phyloP scores from a whole-genome alignment of 2,329 filamentous ascomycete genomes.

The Arachnomyces sp. region DNA sequence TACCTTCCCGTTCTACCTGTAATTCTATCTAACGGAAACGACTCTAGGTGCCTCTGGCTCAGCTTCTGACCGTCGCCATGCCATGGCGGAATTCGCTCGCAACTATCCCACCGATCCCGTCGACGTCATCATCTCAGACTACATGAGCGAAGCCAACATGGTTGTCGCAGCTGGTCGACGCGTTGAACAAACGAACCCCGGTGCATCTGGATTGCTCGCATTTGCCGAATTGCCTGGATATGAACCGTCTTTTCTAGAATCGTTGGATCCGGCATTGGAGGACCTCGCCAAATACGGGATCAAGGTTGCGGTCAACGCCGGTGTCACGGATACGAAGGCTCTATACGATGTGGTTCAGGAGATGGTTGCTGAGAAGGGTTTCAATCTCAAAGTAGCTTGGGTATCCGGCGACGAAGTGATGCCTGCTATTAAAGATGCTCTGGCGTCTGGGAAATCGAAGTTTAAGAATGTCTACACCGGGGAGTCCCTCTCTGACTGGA shows the following conservation, averaged over 20 bases:
- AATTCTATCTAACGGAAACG: background rate
- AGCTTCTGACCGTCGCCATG: slow-evolving; percentile 39
- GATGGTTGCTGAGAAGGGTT: slow-evolving; percentile 30
- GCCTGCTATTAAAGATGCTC: slow-evolving; percentile 22
- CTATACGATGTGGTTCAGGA: slow-evolving; percentile 32
- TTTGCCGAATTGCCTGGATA: slow-evolving; percentile 34
- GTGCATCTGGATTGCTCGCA: slow-evolving; percentile 10
- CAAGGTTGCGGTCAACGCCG: slow-evolving; percentile 40
- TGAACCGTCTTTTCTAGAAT: slow-evolving; percentile 47
- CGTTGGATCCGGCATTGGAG: slow-evolving; percentile 34
- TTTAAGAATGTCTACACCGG: slow-evolving; percentile 37
- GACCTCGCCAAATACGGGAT: slow-evolving; percentile 35
- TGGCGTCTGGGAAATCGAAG: slow-evolving; percentile 25
- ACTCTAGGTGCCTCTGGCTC: slow-evolving; percentile 37
- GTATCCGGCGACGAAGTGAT: slow-evolving; percentile 42
- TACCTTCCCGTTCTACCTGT: background rate
- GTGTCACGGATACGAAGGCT: slow-evolving; percentile 34
- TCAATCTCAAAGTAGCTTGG: slow-evolving; percentile 43
- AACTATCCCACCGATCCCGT: slow-evolving; percentile 37
- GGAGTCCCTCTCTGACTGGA: slow-evolving; percentile 27
- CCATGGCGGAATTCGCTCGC: slow-evolving; percentile 35
- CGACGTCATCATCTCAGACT: slow-evolving; percentile 42
- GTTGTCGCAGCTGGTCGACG: slow-evolving; percentile 34
- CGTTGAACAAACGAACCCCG: slow-evolving; percentile 27
- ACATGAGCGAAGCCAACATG: slow-evolving; percentile 48